Percentiles rank a stretch among this genome's conserved stretches.
These are phyloP conservation scores for Didymellaceae sp. DNA, from an alignment of 2,329 filamentous ascomycete species.

Conservation along the genomic window DNA sequence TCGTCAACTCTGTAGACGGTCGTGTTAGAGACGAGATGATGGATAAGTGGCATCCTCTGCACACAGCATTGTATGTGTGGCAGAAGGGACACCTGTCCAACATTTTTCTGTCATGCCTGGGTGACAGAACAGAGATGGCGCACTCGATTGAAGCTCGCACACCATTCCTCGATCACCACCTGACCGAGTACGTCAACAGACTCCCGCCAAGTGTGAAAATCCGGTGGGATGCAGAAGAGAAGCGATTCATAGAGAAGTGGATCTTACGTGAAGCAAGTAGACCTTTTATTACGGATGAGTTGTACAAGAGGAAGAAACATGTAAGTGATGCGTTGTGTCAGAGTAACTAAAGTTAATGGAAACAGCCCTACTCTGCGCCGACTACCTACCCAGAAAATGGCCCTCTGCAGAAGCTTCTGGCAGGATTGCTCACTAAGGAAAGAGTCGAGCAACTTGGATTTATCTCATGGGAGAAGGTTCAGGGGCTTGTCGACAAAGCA, in stretches of 20 bases:
- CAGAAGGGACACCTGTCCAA: constrained; percentile 29
- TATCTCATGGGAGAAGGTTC: constrained; percentile 45
- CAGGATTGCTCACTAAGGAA: constrained; percentile 29
- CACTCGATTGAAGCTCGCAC: constrained; percentile 50
- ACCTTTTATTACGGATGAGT: constrained; percentile 60
- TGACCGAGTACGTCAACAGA: constrained; percentile 48
- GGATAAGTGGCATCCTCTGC: constrained; percentile 31
- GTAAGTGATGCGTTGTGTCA: not conserved
- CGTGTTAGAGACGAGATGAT: constrained; percentile 7
- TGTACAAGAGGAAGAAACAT: constrained; percentile 57
- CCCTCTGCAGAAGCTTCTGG: constrained; percentile 49
- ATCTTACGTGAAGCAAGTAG: constrained; percentile 58
- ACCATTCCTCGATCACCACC: constrained; percentile 50
- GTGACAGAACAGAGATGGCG: constrained; percentile 55
- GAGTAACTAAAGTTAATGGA: not conserved
- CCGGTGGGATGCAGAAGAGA: constrained; percentile 27
- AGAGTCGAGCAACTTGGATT: constrained; percentile 38
- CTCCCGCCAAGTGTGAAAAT: constrained; percentile 49
- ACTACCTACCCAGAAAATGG: constrained; percentile 51
- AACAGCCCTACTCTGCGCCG: constrained; percentile 54
- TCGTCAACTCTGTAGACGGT: constrained; percentile 29
- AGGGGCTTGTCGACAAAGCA: constrained; percentile 15
- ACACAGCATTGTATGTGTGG: constrained; percentile 34
- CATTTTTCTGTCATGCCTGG: constrained; percentile 51
- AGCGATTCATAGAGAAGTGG: constrained; percentile 54